Evolutionary conservation across 805 yeast species (phyloP).

Genomic region (Clavispora fructus): DNA sequence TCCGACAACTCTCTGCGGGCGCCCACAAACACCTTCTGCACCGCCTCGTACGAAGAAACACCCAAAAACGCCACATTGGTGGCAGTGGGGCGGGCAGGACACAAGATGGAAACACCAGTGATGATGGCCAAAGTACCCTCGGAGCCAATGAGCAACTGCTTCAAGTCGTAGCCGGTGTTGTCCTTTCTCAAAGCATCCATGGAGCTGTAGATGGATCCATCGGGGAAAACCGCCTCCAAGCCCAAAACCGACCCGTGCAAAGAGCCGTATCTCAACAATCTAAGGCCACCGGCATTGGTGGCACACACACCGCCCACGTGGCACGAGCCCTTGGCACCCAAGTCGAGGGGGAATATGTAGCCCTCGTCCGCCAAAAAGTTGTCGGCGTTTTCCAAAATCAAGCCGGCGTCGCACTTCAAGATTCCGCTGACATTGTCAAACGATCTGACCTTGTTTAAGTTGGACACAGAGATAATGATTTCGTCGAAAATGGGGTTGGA

Average conservation of each 20-base stretch:
- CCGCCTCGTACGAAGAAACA: conserved; percentile 74
- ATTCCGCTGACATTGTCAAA: conserved; percentile 83
- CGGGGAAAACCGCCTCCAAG: conserved; percentile 85
- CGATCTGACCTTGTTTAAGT: conserved; percentile 71
- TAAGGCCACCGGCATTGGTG: conserved; percentile 92
- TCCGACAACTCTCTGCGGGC: conserved; percentile 80
- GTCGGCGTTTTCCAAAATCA: conserved; percentile 83
- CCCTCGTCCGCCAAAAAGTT: conserved; percentile 71
- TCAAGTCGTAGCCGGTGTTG: conserved; percentile 91
- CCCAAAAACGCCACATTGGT: conserved; percentile 88
- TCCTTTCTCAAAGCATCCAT: conserved; percentile 87
- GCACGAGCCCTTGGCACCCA: conserved; percentile 96
- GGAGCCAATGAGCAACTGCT: conserved; percentile 88
- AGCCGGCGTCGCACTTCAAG: conserved; percentile 85
- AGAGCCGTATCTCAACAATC: conserved; percentile 84
- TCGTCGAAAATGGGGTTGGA: conserved; percentile 91
- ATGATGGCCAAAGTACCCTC: conserved; percentile 44
- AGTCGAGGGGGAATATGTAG: conserved; percentile 85
- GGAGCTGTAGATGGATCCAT: conserved; percentile 76
- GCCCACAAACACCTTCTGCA: conserved; percentile 70
- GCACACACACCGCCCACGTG: conserved; percentile 94
- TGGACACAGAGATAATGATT: conserved; percentile 64
- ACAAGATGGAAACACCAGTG: conserved; percentile 83
- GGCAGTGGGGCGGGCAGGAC: conserved; percentile 84
- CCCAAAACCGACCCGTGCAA: conserved; percentile 91